Percentiles rank a stretch among this genome's conserved stretches.
Conservation (phyloP, 1,284 basidiomycete genomes). For the Lignosus rhinocerotis region DNA sequence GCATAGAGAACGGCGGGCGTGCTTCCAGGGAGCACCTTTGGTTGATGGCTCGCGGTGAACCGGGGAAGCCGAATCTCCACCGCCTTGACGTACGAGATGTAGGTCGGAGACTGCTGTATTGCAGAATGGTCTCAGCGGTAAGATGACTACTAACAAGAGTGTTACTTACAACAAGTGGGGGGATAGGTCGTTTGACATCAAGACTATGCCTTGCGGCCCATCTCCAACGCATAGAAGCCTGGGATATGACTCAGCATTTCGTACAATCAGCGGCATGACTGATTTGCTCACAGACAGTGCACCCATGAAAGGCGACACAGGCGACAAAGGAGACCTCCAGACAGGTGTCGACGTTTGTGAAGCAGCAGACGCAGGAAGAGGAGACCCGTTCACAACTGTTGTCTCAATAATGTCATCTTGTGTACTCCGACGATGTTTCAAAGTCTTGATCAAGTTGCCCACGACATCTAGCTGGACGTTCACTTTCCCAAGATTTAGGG, state of each 20-base stretch:
- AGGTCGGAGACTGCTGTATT: slow-evolving; percentile 22
- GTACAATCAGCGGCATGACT: neutral
- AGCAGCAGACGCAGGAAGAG: slow-evolving; percentile 21
- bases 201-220: slow-evolving; percentile 23
- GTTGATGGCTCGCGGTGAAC: slow-evolving; percentile 26
- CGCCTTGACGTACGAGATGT: slow-evolving; percentile 32
- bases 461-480: slow-evolving; percentile 50
- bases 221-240: slow-evolving; percentile 30
- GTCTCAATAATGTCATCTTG: neutral
- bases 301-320: slow-evolving; percentile 34
- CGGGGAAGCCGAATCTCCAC: slow-evolving; percentile 29
- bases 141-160: neutral
- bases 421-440: slow-evolving; percentile 23
- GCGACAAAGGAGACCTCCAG: slow-evolving; percentile 34
- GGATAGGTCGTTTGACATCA: slow-evolving; percentile 12
- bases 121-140: neutral
- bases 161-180: slow-evolving; percentile 6
- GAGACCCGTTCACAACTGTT: neutral
- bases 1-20: slow-evolving; percentile 39
- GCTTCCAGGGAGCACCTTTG: slow-evolving; percentile 11
- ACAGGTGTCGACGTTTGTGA: slow-evolving; percentile 32
- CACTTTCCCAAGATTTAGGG: slow-evolving; percentile 48
- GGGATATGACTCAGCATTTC: neutral
- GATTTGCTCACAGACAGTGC: slow-evolving; percentile 46
- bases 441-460: slow-evolving; percentile 37